These are phyloP conservation scores for Podaxis sp. DNA, from an alignment of 768 basidiomycete genomes.

Conservation along the genomic window DNA sequence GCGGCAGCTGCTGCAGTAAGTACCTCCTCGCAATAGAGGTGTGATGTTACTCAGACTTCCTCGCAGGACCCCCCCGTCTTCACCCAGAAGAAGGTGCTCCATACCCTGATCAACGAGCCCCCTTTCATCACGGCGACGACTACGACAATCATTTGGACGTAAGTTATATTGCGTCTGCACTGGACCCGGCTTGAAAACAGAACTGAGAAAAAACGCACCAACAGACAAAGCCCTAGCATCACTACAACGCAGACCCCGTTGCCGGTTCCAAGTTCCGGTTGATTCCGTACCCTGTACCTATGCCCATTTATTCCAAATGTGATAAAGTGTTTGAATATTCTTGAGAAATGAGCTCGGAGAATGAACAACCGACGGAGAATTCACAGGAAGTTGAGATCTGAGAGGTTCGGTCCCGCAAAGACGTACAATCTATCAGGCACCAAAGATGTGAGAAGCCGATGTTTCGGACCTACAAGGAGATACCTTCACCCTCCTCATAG, in stretches of 20 bases:
- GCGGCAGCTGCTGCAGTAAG: neutral
- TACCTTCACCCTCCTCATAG: too few species aligned
- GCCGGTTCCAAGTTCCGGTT: neutral
- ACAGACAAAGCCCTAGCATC: conserved; percentile 1
- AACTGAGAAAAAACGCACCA: neutral
- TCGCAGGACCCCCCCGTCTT: neutral
- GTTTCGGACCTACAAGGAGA: neutral
- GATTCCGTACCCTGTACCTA: neutral
- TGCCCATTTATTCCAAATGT: neutral
- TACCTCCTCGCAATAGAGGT: neutral
- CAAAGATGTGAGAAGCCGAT: neutral
- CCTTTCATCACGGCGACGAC: conserved; percentile 4
- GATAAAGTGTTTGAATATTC: neutral
- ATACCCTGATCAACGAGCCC: neutral
- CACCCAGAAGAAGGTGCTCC: conserved; percentile 2
- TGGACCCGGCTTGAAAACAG: neutral
- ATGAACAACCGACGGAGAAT: neutral
- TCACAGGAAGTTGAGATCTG: too few species aligned
- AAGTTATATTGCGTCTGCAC: neutral
- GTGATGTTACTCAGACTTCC: neutral
- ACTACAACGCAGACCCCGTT: neutral
- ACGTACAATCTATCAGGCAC: neutral
- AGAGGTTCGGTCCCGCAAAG: too few species aligned
- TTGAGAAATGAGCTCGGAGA: neutral
- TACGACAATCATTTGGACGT: conserved; percentile 8